Percentiles rank a stretch among this genome's conserved stretches.
Evolutionary conservation across 2,329 filamentous ascomycete species (phyloP).

Genomic region (Grosmannia serpens): DNA sequence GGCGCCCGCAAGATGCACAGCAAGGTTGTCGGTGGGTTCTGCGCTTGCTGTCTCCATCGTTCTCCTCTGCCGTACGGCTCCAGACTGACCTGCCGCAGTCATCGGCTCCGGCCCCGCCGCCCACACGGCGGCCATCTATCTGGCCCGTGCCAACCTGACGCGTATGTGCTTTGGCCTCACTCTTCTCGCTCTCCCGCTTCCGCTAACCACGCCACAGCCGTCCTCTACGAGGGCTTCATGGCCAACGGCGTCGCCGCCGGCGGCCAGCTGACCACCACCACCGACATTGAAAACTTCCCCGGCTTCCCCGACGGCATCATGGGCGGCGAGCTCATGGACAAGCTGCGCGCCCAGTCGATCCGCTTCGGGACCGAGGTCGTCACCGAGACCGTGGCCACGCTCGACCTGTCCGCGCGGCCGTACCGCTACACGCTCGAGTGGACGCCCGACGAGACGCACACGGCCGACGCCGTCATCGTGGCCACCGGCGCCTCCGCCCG

Average conservation of each 20-base stretch:
- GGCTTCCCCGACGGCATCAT: constrained; percentile 86
- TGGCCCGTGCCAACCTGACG: constrained; percentile 86
- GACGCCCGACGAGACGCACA: constrained; percentile 69
- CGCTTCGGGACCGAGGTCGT: constrained; percentile 89
- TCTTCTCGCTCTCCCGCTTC: not conserved
- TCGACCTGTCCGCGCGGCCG: constrained; percentile 73
- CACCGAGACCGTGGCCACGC: constrained; percentile 79
- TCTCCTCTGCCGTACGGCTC: constrained; percentile 10
- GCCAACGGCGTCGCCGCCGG: constrained; percentile 93
- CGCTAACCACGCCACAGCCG: constrained; percentile 37
- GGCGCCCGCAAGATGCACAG: constrained; percentile 64
- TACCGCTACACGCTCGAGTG: constrained; percentile 95
- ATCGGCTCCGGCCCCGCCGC: constrained; percentile 93
- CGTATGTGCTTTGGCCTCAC: constrained; percentile 28
- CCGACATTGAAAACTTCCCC: constrained; percentile 96
- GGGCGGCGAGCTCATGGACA: constrained; percentile 83
- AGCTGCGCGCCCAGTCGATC: constrained; percentile 84
- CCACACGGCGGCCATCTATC: constrained; percentile 94
- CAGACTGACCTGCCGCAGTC: constrained; percentile 30
- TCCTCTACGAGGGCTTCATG: constrained; percentile 96
- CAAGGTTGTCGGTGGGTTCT: constrained; percentile 69
- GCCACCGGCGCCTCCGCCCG: constrained; percentile 90
- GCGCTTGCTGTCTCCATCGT: not conserved
- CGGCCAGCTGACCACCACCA: constrained; percentile 94
- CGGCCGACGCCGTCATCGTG: constrained; percentile 84